Base-by-base conservation (phyloP, 1,284 basidiomycete species). In the Quambalaria eucalypti region DNA sequence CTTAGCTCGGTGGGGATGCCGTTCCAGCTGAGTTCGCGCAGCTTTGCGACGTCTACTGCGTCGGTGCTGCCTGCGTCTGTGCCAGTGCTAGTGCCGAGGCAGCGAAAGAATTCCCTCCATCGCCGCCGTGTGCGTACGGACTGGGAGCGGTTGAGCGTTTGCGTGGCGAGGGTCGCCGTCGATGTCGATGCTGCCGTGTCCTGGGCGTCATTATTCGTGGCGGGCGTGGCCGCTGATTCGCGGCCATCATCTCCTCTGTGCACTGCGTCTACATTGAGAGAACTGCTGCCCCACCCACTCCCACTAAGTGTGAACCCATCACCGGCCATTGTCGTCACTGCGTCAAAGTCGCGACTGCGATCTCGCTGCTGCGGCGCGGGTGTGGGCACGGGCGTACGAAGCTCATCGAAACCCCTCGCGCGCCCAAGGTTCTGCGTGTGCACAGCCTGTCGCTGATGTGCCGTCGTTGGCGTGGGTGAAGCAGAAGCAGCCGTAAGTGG, bases 21-120 rank as follows among this genome's bases (percentile, higher is more conserved):
- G 49, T 87, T 87, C 93, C 93, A 99, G n/a, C 91, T 86, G 29
- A 96, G 81, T 66, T 88, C 87, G 46, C 90, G 82, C 57, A 98
- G 80, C 74, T 88, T 86, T 21, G 83, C 87, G 28, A 72, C 56
- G 49, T 69, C 62, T 51, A 73, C 65, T 14, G 40, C 30, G n/a
- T 23, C 12, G n/a, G 40, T 7, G 8, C 23, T 7, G n/a, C 30
- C 21, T 21, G 42, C 38, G 28, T 16, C 47, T 39, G 53, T 14
- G 29, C 26, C n/a, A 8, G 25, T 26, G 46, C 58, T 64, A 42
- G 62, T 57, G 42, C 61, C 62, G 2, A 71, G 60, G 33, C 69
- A 71, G 30, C 51, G 46, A 48, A 62, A 56, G n/a, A 71, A 59
- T 28, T 64, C 63, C 56, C 65, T 61, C 14, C 65, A 51, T 12